Evolutionary conservation across 352 stramenopile genomes (phyloP).

Genomic region (Phytophthora capsici): DNA sequence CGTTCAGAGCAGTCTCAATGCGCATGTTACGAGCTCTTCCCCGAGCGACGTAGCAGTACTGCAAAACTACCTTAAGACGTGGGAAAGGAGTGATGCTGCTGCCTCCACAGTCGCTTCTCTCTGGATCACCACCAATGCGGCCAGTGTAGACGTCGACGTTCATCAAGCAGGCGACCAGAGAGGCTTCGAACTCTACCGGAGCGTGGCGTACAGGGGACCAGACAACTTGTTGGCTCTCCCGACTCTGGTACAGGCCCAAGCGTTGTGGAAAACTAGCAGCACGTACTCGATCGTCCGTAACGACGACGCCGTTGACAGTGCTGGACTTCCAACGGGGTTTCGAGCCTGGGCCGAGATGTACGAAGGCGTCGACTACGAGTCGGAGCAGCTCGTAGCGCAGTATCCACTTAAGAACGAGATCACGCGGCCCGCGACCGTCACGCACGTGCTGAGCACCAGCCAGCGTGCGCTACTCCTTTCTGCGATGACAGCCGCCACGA

Average conservation of each 20-base stretch:
- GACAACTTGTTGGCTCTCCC: constrained; percentile 25
- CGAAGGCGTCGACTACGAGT: constrained; percentile 58
- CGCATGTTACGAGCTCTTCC: constrained; percentile 10
- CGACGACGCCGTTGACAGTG: constrained; percentile 10
- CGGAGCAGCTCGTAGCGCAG: constrained; percentile 45
- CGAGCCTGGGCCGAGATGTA: constrained; percentile 68
- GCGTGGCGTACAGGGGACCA: constrained; percentile 24
- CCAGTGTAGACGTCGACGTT: constrained; percentile 55
- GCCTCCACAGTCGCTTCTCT: constrained; percentile 35
- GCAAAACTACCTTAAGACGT: constrained; percentile 51
- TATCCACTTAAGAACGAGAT: constrained; percentile 44
- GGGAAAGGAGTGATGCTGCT: constrained; percentile 52
- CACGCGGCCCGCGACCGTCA: constrained; percentile 16
- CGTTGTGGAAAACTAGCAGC: constrained; percentile 47
- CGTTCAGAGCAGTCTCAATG: constrained; percentile 31
- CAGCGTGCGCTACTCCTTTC: constrained; percentile 36
- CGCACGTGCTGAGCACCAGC: constrained; percentile 24
- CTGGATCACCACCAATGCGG: constrained; percentile 44
- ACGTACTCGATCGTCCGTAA: constrained; percentile 53
- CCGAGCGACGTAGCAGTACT: constrained; percentile 31
- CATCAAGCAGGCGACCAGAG: constrained; percentile 39
- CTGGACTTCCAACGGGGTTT: constrained; percentile 54
- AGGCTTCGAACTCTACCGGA: constrained; percentile 64
- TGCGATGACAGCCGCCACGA: constrained; percentile 37
- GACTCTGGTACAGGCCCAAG: constrained; percentile 45